phyloP scores from a whole-genome alignment of 2,329 filamentous ascomycete genomes.

The Fusarium sp. region DNA sequence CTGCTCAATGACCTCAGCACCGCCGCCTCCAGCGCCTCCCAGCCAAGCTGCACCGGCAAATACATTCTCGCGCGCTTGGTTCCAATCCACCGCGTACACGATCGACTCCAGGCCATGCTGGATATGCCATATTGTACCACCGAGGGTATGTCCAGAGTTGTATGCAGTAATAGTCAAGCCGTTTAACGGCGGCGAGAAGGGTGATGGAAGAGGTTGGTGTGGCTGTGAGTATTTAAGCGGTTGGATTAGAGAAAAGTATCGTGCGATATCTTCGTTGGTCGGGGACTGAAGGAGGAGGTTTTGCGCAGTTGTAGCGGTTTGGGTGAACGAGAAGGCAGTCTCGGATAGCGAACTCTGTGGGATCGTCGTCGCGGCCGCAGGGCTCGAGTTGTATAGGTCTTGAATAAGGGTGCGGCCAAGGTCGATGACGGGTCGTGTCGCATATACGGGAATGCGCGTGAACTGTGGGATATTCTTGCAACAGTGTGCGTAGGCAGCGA shows the following conservation, averaged over 20 bases:
- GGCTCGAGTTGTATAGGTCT: constrained; percentile 91
- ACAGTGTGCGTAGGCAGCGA: constrained; percentile 94
- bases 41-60: constrained; percentile 95
- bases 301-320: constrained; percentile 61
- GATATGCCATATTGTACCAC: constrained; percentile 98
- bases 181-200: constrained; percentile 89
- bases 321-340: constrained; percentile 64
- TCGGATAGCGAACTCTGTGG: constrained; percentile 79
- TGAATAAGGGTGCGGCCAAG: constrained; percentile 91
- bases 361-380: constrained; percentile 87
- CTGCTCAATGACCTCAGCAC: constrained; percentile 93
- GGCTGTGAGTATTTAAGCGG: constrained; percentile 97
- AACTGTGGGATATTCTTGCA: constrained; percentile 97
- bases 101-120: constrained; percentile 97
- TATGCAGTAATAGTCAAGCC: constrained; percentile 96
- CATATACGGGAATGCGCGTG: constrained; percentile 92
- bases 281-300: constrained; percentile 77
- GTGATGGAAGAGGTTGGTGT: constrained; percentile 87
- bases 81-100: constrained; percentile 98
- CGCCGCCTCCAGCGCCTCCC: constrained; percentile 81
- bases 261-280: constrained; percentile 87
- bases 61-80: constrained; percentile 96
- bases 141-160: constrained; percentile 94
- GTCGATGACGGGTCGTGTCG: constrained; percentile 92
- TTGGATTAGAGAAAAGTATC: constrained; percentile 91